Evolutionary conservation across 164 flowering plant species (phyloP), one percentile per base, ranked within the genome.

Genomic region (Cinnamomum chago): DNA sequence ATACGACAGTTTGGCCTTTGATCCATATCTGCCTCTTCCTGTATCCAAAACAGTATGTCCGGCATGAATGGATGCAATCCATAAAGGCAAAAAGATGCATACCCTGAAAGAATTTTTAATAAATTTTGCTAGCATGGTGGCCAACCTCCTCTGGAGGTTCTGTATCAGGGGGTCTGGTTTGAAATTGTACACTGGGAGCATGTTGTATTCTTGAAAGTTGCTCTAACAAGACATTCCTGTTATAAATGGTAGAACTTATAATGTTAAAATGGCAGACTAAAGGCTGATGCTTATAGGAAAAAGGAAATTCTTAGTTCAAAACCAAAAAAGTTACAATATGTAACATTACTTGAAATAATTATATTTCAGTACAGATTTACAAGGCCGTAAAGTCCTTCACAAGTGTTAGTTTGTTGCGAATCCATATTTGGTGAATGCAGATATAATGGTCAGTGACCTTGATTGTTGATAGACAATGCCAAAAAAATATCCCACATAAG

Each of bases 131-230:
- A 13, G 58, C 33, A 15, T 66, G n/a, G 7, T 72, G 67, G 17
- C 76, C 47, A 58, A 92, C 98, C 94, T 87, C 90, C 68, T 89
- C 95, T 3, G 95, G 95, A 74, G 72, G 83, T 86, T 88, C 51
- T 13, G 86, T 82, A 18, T 74, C 70, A 18, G 95, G 84, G 40
- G 94, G 93, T 68, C 89, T 84, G 40, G 77, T 79, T 77, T 91
- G 97, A 77, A 94, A 92, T 58, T 84, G 95, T 65, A 90, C 92
- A 79, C 97, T 91, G 24, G 98, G 98, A 60, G 86, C 86, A 85
- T 90, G 92, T 33, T 87, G 83, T 52, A 94, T 67, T 76, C 81
- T 89, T 58, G 97, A 86, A 68, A 94, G 87, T 80, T 90, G 96
- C 78, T 92, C 98, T 67, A 94, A 79, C 65, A 91, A 82, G 72